A percentile compares a stretch with the other conserved stretches of the same genome.
Evolutionary conservation across 2,329 filamentous ascomycete genomes (phyloP).

Genomic region (Neofusicoccum cordaticola): DNA sequence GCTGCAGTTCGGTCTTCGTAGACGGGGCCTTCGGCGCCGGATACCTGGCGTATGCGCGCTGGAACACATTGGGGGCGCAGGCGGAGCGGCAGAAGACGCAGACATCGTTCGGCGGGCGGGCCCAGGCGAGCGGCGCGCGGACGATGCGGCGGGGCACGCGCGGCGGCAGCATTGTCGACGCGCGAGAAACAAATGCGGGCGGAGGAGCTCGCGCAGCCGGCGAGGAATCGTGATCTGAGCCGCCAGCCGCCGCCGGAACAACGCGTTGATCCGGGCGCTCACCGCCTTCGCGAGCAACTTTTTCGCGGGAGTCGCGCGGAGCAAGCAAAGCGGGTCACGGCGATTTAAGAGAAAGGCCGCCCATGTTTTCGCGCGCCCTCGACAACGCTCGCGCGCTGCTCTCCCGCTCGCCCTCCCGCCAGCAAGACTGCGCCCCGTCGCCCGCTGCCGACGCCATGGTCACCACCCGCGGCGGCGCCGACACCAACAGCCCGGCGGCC

Average conservation of each 20-base stretch:
- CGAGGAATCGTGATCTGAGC: too few species aligned
- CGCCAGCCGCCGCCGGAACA: neutral
- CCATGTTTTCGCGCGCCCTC: slow-evolving; percentile 34
- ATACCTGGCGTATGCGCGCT: neutral
- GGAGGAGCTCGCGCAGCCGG: too few species aligned
- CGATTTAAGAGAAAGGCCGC: neutral
- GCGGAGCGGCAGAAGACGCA: slow-evolving; percentile 6
- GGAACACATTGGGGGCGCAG: neutral
- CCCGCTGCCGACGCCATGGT: slow-evolving; percentile 13
- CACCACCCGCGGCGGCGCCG: slow-evolving; percentile 13
- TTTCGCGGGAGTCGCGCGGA: neutral
- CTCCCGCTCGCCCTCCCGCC: slow-evolving; percentile 29
- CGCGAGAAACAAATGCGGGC: too few species aligned
- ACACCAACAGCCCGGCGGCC: slow-evolving; percentile 12
- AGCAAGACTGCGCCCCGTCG: slow-evolving; percentile 25
- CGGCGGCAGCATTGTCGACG: neutral
- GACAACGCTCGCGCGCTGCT: slow-evolving; percentile 30
- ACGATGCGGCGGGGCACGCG: neutral
- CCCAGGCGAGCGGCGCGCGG: neutral
- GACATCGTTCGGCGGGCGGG: neutral
- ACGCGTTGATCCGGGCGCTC: neutral
- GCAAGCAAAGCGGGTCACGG: neutral
- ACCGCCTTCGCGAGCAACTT: slow-evolving; percentile 7
- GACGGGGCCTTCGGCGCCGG: neutral
- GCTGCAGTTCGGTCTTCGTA: neutral